These are phyloP conservation scores for Inga laurina DNA, from an alignment of 306 rosid genomes.

Conservation along the genomic window DNA sequence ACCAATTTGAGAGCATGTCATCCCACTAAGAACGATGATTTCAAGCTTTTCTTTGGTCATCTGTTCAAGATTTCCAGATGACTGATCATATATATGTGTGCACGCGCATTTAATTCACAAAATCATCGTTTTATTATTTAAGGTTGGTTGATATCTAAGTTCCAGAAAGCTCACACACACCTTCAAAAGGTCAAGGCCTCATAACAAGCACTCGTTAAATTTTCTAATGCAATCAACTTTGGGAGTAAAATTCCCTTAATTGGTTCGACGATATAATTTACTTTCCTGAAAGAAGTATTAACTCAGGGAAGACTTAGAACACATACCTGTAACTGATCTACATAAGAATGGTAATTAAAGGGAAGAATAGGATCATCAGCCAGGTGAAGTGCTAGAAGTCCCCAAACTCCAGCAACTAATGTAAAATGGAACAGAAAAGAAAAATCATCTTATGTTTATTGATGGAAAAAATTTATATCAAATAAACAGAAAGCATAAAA, in stretches of 20 bases:
- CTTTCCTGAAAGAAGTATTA: not conserved
- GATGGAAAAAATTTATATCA: not conserved
- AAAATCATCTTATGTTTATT: conserved; percentile 7
- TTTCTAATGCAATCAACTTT: not conserved
- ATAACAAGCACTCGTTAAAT: not conserved
- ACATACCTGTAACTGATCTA: conserved; percentile 75
- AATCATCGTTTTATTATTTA: not conserved
- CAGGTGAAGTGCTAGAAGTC: conserved; percentile 83
- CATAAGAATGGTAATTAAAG: conserved; percentile 68
- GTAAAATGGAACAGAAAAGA: conserved; percentile 25
- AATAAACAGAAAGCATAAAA: not conserved
- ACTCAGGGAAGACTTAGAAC: conserved; percentile 9
- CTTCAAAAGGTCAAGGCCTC: not conserved
- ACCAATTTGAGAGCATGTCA: not conserved
- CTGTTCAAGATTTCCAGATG: not conserved
- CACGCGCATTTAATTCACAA: not conserved
- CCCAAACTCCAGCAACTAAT: conserved; percentile 89
- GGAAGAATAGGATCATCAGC: conserved; percentile 83
- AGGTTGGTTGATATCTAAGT: not conserved
- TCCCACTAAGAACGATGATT: not conserved
- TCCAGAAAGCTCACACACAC: not conserved
- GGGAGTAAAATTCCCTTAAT: not conserved
- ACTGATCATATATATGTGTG: not conserved
- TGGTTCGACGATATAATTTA: not conserved
- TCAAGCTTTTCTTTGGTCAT: not conserved